These are phyloP conservation scores for Irpex sp. DNA, from an alignment of 1,284 basidiomycete species.

Conservation along the genomic window DNA sequence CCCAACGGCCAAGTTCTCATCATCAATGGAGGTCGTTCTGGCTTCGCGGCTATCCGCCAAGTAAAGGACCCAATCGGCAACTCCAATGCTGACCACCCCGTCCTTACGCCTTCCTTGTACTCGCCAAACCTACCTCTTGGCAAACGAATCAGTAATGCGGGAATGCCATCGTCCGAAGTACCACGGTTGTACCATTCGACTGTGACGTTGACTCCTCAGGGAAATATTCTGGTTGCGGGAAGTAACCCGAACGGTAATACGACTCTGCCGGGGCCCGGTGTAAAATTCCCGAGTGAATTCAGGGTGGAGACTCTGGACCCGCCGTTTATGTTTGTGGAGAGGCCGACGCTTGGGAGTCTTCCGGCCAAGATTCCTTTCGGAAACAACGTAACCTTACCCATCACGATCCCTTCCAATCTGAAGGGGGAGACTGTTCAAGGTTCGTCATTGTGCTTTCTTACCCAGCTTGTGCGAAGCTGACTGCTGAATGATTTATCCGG, in stretches of 20 bases:
- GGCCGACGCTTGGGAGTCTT: slow-evolving; percentile 33
- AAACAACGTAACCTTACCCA: slow-evolving; percentile 33
- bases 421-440: slow-evolving; percentile 20
- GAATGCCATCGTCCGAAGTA: slow-evolving; percentile 43
- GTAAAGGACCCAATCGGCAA: slow-evolving; percentile 24
- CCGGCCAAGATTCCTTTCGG: slow-evolving; percentile 39
- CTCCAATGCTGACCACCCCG: slow-evolving; percentile 45
- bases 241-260: slow-evolving; percentile 45
- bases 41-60: slow-evolving; percentile 43
- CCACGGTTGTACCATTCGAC: slow-evolving; percentile 43
- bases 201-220: slow-evolving; percentile 36
- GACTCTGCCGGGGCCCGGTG: slow-evolving; percentile 14
- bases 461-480: slow-evolving; percentile 4
- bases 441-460: slow-evolving; percentile 11
- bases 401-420: slow-evolving; percentile 29
- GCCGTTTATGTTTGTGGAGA: slow-evolving; percentile 36
- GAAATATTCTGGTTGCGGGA: slow-evolving; percentile 45
- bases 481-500: neutral
- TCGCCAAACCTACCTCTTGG: slow-evolving; percentile 44
- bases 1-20: slow-evolving; percentile 52
- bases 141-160: slow-evolving; percentile 40
- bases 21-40: slow-evolving; percentile 41
- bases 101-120: slow-evolving; percentile 47
- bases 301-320: slow-evolving; percentile 45
- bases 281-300: slow-evolving; percentile 39